Conservation (phyloP, 1,284 basidiomycete species). For the Ganoderma sinense region DNA sequence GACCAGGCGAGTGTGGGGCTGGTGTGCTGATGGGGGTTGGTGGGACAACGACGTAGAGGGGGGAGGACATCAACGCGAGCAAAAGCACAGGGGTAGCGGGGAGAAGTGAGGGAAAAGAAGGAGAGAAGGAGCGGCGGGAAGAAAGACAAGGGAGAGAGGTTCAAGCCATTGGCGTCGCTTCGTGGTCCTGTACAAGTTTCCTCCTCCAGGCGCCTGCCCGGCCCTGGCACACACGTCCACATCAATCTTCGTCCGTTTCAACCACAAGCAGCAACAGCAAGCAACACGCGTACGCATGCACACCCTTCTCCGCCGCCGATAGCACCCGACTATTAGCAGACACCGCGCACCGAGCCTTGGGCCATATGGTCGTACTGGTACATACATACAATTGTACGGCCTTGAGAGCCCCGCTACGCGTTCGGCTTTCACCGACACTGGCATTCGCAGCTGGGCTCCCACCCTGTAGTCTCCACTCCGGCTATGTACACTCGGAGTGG, state of each 20-base stretch:
- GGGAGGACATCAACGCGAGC: constrained; percentile 51
- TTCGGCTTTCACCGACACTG: not conserved
- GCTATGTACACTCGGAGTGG: not conserved
- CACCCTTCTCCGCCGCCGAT: not conserved
- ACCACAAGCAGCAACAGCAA: not conserved
- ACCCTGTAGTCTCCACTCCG: not conserved
- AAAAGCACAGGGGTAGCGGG: constrained; percentile 10
- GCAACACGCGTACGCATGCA: not conserved
- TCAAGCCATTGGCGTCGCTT: constrained; percentile 24
- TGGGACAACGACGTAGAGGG: constrained; percentile 51
- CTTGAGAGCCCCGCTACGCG: not conserved
- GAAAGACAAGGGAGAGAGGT: constrained; percentile 10
- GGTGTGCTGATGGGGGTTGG: constrained; percentile 44
- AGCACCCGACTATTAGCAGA: not conserved
- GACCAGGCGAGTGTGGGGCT: constrained; percentile 34
- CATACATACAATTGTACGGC: not conserved
- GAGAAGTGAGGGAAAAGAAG: constrained; percentile 10
- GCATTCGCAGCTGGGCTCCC: not conserved
- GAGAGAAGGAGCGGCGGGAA: constrained; percentile 23
- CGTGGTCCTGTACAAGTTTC: constrained; percentile 11
- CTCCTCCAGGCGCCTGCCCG: not conserved
- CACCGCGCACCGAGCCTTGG: not conserved
- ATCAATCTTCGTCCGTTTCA: not conserved
- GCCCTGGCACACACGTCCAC: not conserved
- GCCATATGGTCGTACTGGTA: not conserved